Conservation (phyloP, 805 yeast genomes). For the Tetrapisispora taiwanensis region DNA sequence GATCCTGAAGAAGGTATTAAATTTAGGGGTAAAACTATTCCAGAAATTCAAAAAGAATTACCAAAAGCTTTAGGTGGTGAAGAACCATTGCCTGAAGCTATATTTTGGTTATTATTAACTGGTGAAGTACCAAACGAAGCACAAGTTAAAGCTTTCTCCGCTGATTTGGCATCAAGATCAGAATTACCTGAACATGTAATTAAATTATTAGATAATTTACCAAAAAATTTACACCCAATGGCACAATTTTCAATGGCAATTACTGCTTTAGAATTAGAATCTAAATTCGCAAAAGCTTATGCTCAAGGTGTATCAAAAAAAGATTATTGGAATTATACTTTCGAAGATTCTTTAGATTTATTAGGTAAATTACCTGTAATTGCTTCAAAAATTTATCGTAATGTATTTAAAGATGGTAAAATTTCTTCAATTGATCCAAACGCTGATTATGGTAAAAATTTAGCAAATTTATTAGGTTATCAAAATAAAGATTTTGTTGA, state of each 20-base stretch:
- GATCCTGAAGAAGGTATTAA: conserved; percentile 82
- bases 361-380: conserved; percentile 75
- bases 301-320: conserved; percentile 74
- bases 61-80: conserved; percentile 54
- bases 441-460: conserved; percentile 58
- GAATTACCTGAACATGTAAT: conserved; percentile 69
- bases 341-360: conserved; percentile 69
- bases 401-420: conserved; percentile 75
- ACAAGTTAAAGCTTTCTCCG: conserved; percentile 61
- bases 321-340: conserved; percentile 78
- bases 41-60: conserved; percentile 61
- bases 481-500: conserved; percentile 62
- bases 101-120: conserved; percentile 73
- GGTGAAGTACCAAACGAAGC: conserved; percentile 72
- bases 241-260: conserved; percentile 81
- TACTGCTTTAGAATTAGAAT: conserved; percentile 72
- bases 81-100: conserved; percentile 69
- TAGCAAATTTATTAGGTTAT: conserved; percentile 49
- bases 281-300: conserved; percentile 76
- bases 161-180: conserved; percentile 71
- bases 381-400: conserved; percentile 77
- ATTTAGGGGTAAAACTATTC: conserved; percentile 77
- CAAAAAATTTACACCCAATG: conserved; percentile 77
- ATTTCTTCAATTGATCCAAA: conserved; percentile 39
- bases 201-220: conserved; percentile 62